Conservation (phyloP, 2,329 filamentous ascomycete species). For the Ophiostoma ulmi region DNA sequence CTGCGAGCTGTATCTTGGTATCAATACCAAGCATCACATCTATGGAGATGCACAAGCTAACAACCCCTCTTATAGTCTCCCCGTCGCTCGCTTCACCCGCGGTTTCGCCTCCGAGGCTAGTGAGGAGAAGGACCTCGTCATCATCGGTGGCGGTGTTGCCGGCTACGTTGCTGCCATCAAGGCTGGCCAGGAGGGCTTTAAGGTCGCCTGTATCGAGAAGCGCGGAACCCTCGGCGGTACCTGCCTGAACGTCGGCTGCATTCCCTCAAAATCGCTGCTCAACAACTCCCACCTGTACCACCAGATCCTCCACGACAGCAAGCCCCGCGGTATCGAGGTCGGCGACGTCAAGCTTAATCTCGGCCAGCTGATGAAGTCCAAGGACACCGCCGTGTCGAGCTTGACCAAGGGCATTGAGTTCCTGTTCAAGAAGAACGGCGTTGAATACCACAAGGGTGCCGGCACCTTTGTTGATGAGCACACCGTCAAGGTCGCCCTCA, state of each 20-base stretch:
- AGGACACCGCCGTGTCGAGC: conserved; percentile 81
- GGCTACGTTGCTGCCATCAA: conserved; percentile 99
- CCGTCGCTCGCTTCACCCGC: conserved; percentile 41
- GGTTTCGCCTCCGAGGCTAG: conserved; percentile 52
- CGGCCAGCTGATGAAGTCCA: conserved; percentile 94
- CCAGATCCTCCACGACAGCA: conserved; percentile 93
- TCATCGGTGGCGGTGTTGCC: conserved; percentile 96
- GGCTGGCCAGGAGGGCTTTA: conserved; percentile 93
- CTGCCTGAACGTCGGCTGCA: conserved; percentile 98
- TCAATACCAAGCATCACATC: neutral
- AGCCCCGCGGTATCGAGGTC: conserved; percentile 95
- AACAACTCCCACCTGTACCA: conserved; percentile 99
- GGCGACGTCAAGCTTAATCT: conserved; percentile 96
- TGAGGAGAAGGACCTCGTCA: conserved; percentile 95
- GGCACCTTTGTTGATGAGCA: conserved; percentile 83
- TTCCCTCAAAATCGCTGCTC: conserved; percentile 97
- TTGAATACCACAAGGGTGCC: conserved; percentile 94
- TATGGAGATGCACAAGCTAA: neutral
- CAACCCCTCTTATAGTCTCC: neutral
- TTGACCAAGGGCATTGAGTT: conserved; percentile 98
- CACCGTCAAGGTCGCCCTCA: conserved; percentile 83
- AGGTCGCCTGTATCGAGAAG: conserved; percentile 98
- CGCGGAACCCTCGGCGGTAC: conserved; percentile 91
- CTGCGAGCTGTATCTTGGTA: neutral
- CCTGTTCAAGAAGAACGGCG: conserved; percentile 98